Conservation (phyloP, 1,284 basidiomycete species). For the Cutaneotrichosporon sp. region DNA sequence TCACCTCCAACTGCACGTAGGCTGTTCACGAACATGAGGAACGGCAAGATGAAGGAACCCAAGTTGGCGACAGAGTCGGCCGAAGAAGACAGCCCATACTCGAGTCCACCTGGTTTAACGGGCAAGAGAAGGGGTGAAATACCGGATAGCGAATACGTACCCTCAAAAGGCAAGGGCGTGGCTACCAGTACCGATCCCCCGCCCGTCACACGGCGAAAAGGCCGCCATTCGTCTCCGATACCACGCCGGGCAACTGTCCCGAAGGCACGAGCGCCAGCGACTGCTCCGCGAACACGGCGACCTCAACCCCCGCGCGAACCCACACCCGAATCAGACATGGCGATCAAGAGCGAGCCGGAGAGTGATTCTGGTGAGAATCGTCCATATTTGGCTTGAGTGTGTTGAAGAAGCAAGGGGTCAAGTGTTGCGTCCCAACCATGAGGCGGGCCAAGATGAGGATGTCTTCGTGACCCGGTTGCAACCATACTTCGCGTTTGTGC, state of each 20-base stretch:
- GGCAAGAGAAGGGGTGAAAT: neutral
- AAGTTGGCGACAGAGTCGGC: neutral
- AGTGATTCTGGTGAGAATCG: slow-evolving; percentile 12
- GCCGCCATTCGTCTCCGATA: slow-evolving; percentile 4
- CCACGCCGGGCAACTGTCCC: neutral
- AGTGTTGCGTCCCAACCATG: neutral
- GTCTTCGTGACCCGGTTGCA: no score
- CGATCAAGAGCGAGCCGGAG: slow-evolving; percentile 19
- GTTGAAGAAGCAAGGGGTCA: neutral
- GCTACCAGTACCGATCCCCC: neutral
- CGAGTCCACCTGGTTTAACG: neutral
- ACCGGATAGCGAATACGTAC: neutral
- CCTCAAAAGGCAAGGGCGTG: neutral
- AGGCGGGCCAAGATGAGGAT: no score
- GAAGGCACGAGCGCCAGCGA: neutral
- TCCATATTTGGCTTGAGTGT: neutral
- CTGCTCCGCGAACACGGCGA: slow-evolving; percentile 3
- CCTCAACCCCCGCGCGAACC: neutral
- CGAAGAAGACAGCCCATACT: neutral
- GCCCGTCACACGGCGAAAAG: neutral
- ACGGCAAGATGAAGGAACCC: neutral
- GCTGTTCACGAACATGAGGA: neutral
- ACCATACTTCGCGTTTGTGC: no score
- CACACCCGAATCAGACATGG: neutral
- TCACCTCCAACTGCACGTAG: neutral